Evolutionary conservation across 805 yeast genomes (phyloP).

Genomic region (Ogataea polymorpha): DNA sequence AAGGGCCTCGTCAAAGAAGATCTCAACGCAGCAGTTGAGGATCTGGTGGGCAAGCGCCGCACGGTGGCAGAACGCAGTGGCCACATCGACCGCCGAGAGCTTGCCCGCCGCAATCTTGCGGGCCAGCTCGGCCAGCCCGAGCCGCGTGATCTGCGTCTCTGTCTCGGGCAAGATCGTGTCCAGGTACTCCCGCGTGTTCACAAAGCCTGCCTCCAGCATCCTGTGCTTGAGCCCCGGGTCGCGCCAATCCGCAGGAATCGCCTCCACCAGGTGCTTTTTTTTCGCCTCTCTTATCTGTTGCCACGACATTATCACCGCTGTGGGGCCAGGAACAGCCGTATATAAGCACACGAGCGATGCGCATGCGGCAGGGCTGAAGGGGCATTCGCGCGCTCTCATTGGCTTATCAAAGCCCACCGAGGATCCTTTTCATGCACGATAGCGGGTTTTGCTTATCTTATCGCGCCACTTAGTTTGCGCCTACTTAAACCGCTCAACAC

Average conservation of each 20-base stretch:
- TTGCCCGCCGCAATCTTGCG: constrained; percentile 30
- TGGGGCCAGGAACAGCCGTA: background rate
- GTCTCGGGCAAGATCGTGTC: constrained; percentile 29
- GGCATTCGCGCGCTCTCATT: background rate
- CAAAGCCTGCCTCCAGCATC: constrained; percentile 34
- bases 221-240: constrained; percentile 35
- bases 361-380: background rate
- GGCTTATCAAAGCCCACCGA: background rate
- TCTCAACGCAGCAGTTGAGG: constrained; percentile 38
- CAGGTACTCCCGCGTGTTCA: constrained; percentile 37
- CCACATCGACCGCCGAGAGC: constrained; percentile 43
- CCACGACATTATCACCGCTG: constrained; percentile 7
- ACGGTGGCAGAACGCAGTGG: constrained; percentile 55
- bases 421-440: background rate
- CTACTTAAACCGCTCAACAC: background rate
- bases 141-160: constrained; percentile 40
- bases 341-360: background rate
- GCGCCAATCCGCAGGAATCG: constrained; percentile 45
- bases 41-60: constrained; percentile 59
- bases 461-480: background rate
- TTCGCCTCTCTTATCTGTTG: constrained; percentile 11
- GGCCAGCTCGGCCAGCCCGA: constrained; percentile 14
- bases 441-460: background rate
- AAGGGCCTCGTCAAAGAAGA: constrained; percentile 58
- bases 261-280: constrained; percentile 2